Conservation (phyloP, 1,284 basidiomycete species). For the Nidula niveotomentosa region DNA sequence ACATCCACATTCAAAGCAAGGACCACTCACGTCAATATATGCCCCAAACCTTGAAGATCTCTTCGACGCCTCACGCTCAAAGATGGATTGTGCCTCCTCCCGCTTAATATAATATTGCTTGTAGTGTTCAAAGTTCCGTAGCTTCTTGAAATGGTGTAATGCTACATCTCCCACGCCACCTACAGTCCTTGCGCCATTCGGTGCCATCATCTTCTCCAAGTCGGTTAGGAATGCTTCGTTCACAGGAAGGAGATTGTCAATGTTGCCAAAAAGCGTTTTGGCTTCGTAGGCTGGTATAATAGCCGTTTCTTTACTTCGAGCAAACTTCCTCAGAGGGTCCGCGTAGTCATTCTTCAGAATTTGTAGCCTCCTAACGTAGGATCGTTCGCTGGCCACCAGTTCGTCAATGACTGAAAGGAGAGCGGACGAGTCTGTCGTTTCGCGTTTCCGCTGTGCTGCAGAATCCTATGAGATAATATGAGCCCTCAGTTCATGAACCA, state of each 20-base stretch:
- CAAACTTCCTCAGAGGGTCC: slow-evolving; percentile 85
- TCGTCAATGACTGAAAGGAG: slow-evolving; percentile 74
- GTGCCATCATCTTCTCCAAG: slow-evolving; percentile 73
- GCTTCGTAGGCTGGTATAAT: slow-evolving; percentile 91
- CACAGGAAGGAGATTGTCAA: slow-evolving; percentile 85
- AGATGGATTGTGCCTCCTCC: slow-evolving; percentile 90
- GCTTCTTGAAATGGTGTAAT: slow-evolving; percentile 80
- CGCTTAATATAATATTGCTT: slow-evolving; percentile 90
- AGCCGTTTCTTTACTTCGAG: slow-evolving; percentile 80
- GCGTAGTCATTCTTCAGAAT: slow-evolving; percentile 84
- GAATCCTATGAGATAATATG: slow-evolving; percentile 30
- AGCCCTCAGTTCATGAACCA: no score
- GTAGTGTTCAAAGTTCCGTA: slow-evolving; percentile 87
- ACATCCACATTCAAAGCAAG: slow-evolving; percentile 2
- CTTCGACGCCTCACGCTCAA: slow-evolving; percentile 81
- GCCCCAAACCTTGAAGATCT: slow-evolving; percentile 75
- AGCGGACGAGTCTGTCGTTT: slow-evolving; percentile 60
- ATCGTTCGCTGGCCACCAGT: slow-evolving; percentile 75
- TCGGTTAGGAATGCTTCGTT: slow-evolving; percentile 87
- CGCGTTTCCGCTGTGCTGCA: slow-evolving; percentile 48
- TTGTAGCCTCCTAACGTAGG: slow-evolving; percentile 74
- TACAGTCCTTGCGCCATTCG: slow-evolving; percentile 54
- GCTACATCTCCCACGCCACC: slow-evolving; percentile 85
- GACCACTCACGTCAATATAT: slow-evolving; percentile 76
- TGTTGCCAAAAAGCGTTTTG: slow-evolving; percentile 91